Conservation (phyloP, 2,329 filamentous ascomycete species). For the Trichoderma aggressivum region DNA sequence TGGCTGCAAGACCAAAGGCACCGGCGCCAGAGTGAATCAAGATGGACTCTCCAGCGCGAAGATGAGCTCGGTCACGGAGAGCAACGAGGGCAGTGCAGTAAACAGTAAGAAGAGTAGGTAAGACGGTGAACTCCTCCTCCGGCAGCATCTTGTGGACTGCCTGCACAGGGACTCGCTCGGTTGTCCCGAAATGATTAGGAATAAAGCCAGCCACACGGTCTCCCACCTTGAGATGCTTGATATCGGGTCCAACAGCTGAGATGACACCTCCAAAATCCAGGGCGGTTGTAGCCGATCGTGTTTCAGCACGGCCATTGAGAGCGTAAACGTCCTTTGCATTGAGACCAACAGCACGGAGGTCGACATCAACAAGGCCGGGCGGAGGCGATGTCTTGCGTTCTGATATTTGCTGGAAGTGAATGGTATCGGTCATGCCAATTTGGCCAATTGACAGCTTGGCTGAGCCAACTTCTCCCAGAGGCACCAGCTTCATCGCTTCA, state of each 20-base stretch:
- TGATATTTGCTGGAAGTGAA: constrained; percentile 23
- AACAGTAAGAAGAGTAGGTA: constrained; percentile 21
- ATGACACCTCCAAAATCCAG: constrained; percentile 28
- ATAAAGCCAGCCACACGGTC: constrained; percentile 28
- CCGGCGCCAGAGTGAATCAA: constrained; percentile 25
- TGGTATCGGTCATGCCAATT: constrained; percentile 20
- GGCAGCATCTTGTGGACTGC: constrained; percentile 29
- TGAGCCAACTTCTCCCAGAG: neutral
- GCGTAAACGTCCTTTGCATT: constrained; percentile 29
- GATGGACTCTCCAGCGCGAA: constrained; percentile 24
- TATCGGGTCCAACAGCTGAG: constrained; percentile 22
- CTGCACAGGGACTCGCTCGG: constrained; percentile 17
- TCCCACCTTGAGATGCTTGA: constrained; percentile 24
- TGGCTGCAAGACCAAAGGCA: constrained; percentile 23
- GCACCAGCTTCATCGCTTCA: neutral
- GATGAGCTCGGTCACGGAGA: constrained; percentile 26
- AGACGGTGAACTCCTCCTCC: constrained; percentile 23
- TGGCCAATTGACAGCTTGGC: constrained; percentile 20
- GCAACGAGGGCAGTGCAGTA: constrained; percentile 15
- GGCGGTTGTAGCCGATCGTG: constrained; percentile 27
- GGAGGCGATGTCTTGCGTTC: constrained; percentile 2
- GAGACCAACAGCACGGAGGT: constrained; percentile 20
- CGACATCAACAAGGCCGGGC: constrained; percentile 9
- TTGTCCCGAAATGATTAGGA: constrained; percentile 26
- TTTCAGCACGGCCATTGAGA: constrained; percentile 28